Percentiles rank a stretch among this genome's conserved stretches.
Evolutionary conservation across 371 early-diverging fungal genomes (phyloP).

Genomic region (Mucor piriformis): DNA sequence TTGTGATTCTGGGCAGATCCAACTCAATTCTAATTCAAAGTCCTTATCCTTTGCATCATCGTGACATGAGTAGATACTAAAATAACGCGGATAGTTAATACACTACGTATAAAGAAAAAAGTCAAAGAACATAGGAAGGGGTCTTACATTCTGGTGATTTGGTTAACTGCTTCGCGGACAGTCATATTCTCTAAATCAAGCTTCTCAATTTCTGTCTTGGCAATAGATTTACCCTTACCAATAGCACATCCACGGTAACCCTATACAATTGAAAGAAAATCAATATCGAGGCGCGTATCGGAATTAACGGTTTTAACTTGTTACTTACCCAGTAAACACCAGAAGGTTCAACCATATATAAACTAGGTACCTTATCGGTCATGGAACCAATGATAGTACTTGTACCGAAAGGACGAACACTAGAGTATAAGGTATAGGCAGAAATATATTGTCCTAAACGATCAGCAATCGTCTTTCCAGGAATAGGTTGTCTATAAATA

Average conservation of each 20-base stretch:
- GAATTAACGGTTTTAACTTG: background rate
- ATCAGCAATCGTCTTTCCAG: conserved; percentile 92
- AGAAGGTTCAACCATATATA: conserved; percentile 97
- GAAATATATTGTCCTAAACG: conserved; percentile 92
- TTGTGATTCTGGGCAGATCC: conserved; percentile 90
- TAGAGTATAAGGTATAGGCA: conserved; percentile 95
- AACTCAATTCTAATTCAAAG: conserved; percentile 96
- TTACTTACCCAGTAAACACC: conserved; percentile 87
- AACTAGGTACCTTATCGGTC: conserved; percentile 65
- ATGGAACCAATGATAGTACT: conserved; percentile 82
- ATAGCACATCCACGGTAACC: conserved; percentile 95
- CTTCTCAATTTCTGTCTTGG: conserved; percentile 97
- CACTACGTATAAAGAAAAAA: background rate
- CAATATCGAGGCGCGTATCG: background rate
- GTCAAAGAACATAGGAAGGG: background rate
- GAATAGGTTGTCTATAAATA: conserved; percentile 81
- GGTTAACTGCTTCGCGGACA: conserved; percentile 88
- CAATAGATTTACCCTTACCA: conserved; percentile 96
- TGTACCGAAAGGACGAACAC: conserved; percentile 97
- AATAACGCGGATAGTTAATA: background rate
- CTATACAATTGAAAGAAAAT: conserved; percentile 33
- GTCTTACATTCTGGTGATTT: conserved; percentile 91
- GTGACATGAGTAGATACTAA: conserved; percentile 90
- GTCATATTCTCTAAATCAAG: conserved; percentile 86
- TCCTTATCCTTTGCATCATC: conserved; percentile 97